Evolutionary conservation across 371 early-diverging fungal species (phyloP).

Genomic region (Nematocida major): DNA sequence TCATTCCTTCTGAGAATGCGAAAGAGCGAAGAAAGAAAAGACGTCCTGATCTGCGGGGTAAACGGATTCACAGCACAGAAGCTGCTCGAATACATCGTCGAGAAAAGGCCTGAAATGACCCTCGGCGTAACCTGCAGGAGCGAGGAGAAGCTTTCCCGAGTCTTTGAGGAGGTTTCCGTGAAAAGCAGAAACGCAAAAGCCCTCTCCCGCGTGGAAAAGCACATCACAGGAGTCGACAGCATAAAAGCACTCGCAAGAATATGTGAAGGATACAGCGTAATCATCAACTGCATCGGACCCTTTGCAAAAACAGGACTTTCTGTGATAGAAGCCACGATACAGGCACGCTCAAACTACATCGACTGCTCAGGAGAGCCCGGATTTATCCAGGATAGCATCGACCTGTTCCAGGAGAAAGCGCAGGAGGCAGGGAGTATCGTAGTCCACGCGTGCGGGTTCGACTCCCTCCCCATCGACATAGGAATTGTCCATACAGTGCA

Average conservation of each 20-base stretch:
- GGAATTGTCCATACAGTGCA: slow-evolving; percentile 39
- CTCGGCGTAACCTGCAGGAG: slow-evolving; percentile 73
- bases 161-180: not conserved
- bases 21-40: slow-evolving; percentile 61
- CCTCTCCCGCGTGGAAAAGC: slow-evolving; percentile 39
- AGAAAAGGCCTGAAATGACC: slow-evolving; percentile 29
- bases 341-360: slow-evolving; percentile 74
- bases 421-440: slow-evolving; percentile 68
- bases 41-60: slow-evolving; percentile 75
- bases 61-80: slow-evolving; percentile 75
- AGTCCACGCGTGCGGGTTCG: slow-evolving; percentile 79
- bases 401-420: slow-evolving; percentile 70
- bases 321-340: slow-evolving; percentile 75
- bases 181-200: slow-evolving; percentile 45
- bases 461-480: slow-evolving; percentile 75
- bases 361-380: slow-evolving; percentile 79
- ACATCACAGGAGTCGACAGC: slow-evolving; percentile 69
- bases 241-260: slow-evolving; percentile 67
- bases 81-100: slow-evolving; percentile 69
- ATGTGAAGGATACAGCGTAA: slow-evolving; percentile 68
- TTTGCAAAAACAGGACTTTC: slow-evolving; percentile 72
- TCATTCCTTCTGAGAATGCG: not conserved
- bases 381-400: slow-evolving; percentile 70
- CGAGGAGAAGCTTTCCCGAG: slow-evolving; percentile 64
- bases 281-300: slow-evolving; percentile 77